Evolutionary conservation across 805 yeast species (phyloP), one percentile per base, ranked within the genome.

Genomic region (Barnettozyma wickerhamii): DNA sequence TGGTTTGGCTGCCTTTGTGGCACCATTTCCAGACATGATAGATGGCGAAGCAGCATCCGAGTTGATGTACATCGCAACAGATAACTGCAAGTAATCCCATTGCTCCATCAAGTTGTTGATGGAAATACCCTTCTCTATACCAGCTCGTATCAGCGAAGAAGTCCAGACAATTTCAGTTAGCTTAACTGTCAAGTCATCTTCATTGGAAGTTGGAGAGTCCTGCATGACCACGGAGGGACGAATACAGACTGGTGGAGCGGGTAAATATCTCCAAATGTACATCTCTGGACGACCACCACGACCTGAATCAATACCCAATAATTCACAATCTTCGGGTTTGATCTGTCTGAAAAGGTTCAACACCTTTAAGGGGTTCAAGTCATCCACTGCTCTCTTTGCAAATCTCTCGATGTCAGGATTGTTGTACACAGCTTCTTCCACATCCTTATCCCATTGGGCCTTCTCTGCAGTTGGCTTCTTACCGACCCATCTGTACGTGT

Each of bases 241-340:
- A 41, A 93, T 93, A 72, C 99, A 93, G 15, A 95, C 97, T 0
- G 99, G 99, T 1, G 99, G 99, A 0, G 98, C 98, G 0, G 99
- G 99, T 40, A 93, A 73, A 59, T 90, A 93, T 58, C 95, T 77
- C 99, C 99, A 93, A 30, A 93, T 78, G 61, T 90, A 93, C 74
- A 84, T 87, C 64, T 91, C 98, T 5, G 98, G 99, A 50, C 97
- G 74, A 35, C 97, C 96, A 29, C 89, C 87, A 51, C 79, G 76
- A 4, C 86, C 74, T 1, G 96, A 77, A 56, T 93, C 93, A 40
- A 93, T 79, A 41, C 99, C 99, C 24, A 93, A 66, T 15, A 93
- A 71, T 63, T 91, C 97, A 66, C 96, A 90, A 57, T 93, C 99
- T 33, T 77, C 74, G 0, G 97, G 90, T 30, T 75, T 64, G 21